Base-by-base conservation (phyloP, 2,329 filamentous ascomycete genomes). In the Ceratocystis cubensis region DNA sequence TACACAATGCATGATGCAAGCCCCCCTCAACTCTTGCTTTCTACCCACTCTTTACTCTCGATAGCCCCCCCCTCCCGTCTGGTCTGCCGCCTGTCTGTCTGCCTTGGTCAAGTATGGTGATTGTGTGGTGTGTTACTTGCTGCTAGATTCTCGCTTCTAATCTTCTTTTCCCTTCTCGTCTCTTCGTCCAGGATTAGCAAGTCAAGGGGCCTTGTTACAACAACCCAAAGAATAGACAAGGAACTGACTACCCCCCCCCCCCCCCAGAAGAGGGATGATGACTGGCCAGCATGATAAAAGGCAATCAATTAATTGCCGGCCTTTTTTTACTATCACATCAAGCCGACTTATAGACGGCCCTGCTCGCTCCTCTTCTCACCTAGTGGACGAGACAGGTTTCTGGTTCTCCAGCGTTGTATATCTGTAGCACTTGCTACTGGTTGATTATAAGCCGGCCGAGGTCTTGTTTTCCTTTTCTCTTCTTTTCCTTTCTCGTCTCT, bases 271-370 rank as follows among this genome's bases (percentile, higher is more conserved):
- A 37, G 8, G 10, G 10, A 37, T 37, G 8, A 37, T 37, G 33
- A 37, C 33, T 37, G 33, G 33, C 33, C 3, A 37, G 10, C 33
- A 37, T 13, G 33, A 37, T 37, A 28, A 57, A 57, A 57, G 33
- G 30, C 10, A 57, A n/a, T 6, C 17, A 57, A 57, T 57, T 57
- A 57, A 57, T 28, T 28, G 20, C 53, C 20, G 7, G 53, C 53
- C 20, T 5, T 57, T 28, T 57, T 33, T 15, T 33, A 2, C 33
- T 37, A 37, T 13, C 33, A 8, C 22, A 7, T 57, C 53, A 57
- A 57, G 53, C 33, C 53, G 53, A 57, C 53, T 57, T 57, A 57
- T 57, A 57, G 53, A 57, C 53, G 53, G 17, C 53, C 53, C 53
- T 57, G 53, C 6, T 57, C 53, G 53, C 53, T 57, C 53, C 20